Evolutionary conservation across 2,329 filamentous ascomycete species (phyloP), one percentile per base, ranked within the genome.

Genomic region (Alternaria triticina): DNA sequence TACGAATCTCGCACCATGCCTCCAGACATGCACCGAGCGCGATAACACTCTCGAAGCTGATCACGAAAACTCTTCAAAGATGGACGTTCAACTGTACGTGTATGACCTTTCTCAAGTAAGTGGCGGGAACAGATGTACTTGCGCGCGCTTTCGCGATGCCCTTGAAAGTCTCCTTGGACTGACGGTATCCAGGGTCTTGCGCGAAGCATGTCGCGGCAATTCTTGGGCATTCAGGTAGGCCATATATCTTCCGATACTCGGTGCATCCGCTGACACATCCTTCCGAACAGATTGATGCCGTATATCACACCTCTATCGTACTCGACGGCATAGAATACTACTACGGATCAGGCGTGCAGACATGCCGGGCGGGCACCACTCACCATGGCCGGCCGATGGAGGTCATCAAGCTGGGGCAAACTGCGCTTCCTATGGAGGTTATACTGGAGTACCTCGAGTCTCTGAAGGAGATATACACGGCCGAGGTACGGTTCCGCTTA

Each of bases 271-370:
- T 40, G 7, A 40, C n/a, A 40, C 36, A 40, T 40, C 5, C 15
- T 40, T 40, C 4, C 36, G 36, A 10, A 40, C n/a, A 40, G 56
- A 92, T 97, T 54, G 95, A 98, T 79, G 96, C 96, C 57, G 89
- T 99, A 57, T 98, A 98, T 72, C 96, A 99, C 79, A 98, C 96
- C 0, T 93, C 94, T 0, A 89, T 99, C 57, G 90, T 97, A 45
- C 85, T 98, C 43, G 87, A 89, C 56, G 90, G 90, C n/a, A 86
- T 91, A 54, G 96, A 99, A 81, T 97, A 97, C 79, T 89, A 95
- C 73, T 98, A 94, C 71, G 95, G 97, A 64, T 90, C 92, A 59
- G 93, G 93, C 59, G 91, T 98, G 56, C 92, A 97, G 72, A 89
- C 90, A 57, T 93, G 95, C 64, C 82, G 84, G 10, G 93, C 96